These are phyloP conservation scores for Boechera divaricarpa DNA, from an alignment of 345 rosid species.

Conservation along the genomic window DNA sequence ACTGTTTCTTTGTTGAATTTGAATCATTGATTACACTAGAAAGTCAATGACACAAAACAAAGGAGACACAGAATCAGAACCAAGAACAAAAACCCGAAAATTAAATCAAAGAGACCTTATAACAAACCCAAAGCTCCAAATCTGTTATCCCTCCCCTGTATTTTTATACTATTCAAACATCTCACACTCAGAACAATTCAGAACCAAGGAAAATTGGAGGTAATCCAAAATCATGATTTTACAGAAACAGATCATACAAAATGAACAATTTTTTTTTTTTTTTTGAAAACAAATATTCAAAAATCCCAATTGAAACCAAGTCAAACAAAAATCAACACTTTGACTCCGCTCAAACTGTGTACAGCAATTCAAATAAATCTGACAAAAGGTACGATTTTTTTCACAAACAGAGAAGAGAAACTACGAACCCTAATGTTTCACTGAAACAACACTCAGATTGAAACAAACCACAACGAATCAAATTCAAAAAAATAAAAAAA, in stretches of 20 bases:
- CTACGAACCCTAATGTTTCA: conserved; percentile 27
- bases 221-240: neutral
- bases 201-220: neutral
- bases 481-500: neutral
- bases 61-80: conserved; percentile 15
- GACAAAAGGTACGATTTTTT: neutral
- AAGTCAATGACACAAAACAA: conserved; percentile 12
- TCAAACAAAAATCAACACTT: conserved; percentile 40
- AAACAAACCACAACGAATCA: conserved; percentile 6
- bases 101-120: neutral
- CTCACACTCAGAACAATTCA: neutral
- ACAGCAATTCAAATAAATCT: neutral
- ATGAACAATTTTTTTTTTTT: neutral
- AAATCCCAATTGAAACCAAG: conserved; percentile 6
- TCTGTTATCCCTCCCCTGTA: conserved; percentile 1
- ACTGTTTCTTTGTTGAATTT: neutral
- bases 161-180: too few species aligned
- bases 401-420: conserved; percentile 9
- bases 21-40: neutral
- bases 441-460: neutral
- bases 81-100: conserved; percentile 15
- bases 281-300: neutral
- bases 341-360: neutral
- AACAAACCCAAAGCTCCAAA: neutral
- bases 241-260: conserved; percentile 14